Evolutionary conservation across 2,329 filamentous ascomycete genomes (phyloP).

Genomic region (Coniosporium uncinatum): DNA sequence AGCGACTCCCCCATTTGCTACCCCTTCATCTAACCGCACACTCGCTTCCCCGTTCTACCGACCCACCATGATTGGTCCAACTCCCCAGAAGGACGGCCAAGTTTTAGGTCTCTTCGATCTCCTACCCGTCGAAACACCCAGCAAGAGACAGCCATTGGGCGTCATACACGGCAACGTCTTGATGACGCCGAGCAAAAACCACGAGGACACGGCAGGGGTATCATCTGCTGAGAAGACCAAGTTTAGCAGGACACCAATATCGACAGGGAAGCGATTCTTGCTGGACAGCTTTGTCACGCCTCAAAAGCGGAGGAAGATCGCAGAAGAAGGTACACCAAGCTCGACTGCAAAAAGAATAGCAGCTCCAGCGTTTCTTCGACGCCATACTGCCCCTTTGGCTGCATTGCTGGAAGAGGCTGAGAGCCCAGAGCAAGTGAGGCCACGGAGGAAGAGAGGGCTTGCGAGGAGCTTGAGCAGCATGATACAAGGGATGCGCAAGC

Average conservation of each 20-base stretch:
- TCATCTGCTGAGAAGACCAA: slow-evolving; percentile 1
- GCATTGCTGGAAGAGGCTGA: slow-evolving; percentile 52
- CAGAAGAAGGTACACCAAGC: slow-evolving; percentile 25
- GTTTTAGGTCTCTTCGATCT: slow-evolving; percentile 76
- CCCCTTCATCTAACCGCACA: slow-evolving; percentile 25
- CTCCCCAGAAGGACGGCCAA: slow-evolving; percentile 72
- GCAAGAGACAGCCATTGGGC: slow-evolving; percentile 12
- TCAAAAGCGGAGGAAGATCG: slow-evolving; percentile 39
- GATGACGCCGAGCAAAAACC: background rate
- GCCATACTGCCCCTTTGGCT: slow-evolving; percentile 41
- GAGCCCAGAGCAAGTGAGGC: slow-evolving; percentile 17
- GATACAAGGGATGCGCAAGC: slow-evolving; percentile 62
- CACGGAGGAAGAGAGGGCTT: slow-evolving; percentile 40
- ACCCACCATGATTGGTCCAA: slow-evolving; percentile 62
- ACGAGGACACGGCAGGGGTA: background rate
- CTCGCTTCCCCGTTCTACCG: slow-evolving; percentile 12
- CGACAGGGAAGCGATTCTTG: slow-evolving; percentile 53
- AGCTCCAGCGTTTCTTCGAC: slow-evolving; percentile 66
- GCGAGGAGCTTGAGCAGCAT: slow-evolving; percentile 68
- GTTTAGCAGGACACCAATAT: slow-evolving; percentile 38
- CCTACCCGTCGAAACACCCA: slow-evolving; percentile 46
- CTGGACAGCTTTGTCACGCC: slow-evolving; percentile 64
- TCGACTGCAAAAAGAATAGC: slow-evolving; percentile 40
- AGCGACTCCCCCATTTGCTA: slow-evolving; percentile 23
- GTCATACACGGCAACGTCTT: background rate